A percentile compares a stretch with the other conserved stretches of the same genome.
phyloP scores from a whole-genome alignment of 1,139 yeast species.

The Geotrichum citri-aurantii region DNA sequence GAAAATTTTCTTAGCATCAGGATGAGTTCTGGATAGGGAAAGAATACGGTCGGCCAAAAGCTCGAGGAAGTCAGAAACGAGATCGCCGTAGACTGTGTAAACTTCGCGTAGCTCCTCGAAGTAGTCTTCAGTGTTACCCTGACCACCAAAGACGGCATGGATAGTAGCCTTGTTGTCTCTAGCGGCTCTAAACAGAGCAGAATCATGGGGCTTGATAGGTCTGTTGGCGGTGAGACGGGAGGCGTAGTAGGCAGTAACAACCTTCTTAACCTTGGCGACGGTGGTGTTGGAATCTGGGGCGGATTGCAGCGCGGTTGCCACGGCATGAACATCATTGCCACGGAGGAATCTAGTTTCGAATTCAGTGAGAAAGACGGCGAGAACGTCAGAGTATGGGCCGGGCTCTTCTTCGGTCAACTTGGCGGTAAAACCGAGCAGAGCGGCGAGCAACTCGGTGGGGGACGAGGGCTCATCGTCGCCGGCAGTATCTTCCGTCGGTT shows the following conservation, averaged over 20 bases:
- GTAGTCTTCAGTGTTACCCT: conserved; percentile 96
- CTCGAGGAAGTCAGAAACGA: conserved; percentile 64
- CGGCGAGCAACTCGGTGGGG: conserved; percentile 78
- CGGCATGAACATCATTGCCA: conserved; percentile 80
- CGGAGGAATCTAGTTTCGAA: conserved; percentile 74
- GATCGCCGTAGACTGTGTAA: conserved; percentile 67
- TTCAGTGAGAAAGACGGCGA: conserved; percentile 65
- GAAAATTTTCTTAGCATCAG: conserved; percentile 79
- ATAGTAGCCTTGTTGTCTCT: conserved; percentile 51
- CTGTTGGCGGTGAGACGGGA: conserved; percentile 48
- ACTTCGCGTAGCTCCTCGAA: conserved; percentile 92
- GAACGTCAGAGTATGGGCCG: conserved; percentile 64
- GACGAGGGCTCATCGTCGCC: conserved; percentile 87
- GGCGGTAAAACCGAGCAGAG: conserved; percentile 77
- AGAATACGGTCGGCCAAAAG: conserved; percentile 65
- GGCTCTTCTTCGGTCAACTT: conserved; percentile 46
- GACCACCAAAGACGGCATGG: conserved; percentile 94
- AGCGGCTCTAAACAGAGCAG: conserved; percentile 62
- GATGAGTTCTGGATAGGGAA: conserved; percentile 62
- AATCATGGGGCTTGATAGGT: conserved; percentile 51
- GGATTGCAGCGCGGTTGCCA: conserved; percentile 64
- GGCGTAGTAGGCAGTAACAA: conserved; percentile 65
- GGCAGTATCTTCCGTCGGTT: conserved; percentile 74
- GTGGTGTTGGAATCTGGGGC: conserved; percentile 53
- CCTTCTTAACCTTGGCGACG: conserved; percentile 58